Conservation (phyloP, 768 basidiomycete species). For the Lentinus tigrinus region DNA sequence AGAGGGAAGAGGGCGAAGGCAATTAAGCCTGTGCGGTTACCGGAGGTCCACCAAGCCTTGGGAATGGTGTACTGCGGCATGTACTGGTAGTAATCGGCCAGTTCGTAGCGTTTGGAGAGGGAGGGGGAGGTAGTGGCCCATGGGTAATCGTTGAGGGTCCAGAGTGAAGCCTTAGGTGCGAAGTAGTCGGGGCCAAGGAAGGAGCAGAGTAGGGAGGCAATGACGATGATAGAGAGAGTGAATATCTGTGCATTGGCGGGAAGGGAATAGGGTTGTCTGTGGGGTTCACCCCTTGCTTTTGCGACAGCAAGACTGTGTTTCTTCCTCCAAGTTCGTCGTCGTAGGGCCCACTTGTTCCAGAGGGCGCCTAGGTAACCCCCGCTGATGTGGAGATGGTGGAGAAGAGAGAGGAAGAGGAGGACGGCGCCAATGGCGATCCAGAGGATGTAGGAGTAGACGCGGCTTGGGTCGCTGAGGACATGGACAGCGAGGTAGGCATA, state of each 20-base stretch:
- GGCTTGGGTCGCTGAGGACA: slow-evolving; percentile 48
- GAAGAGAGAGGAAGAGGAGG: slow-evolving; percentile 38
- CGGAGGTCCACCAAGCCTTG: slow-evolving; percentile 72
- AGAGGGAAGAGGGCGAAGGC: slow-evolving; percentile 73
- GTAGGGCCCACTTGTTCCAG: slow-evolving; percentile 59
- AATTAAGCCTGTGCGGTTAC: slow-evolving; percentile 64
- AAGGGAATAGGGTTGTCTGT: slow-evolving; percentile 44
- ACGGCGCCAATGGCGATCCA: slow-evolving; percentile 53
- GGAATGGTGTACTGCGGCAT: slow-evolving; percentile 58
- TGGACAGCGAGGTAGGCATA: slow-evolving; percentile 58
- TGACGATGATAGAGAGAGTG: slow-evolving; percentile 42
- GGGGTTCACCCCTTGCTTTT: slow-evolving; percentile 31
- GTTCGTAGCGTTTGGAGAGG: slow-evolving; percentile 23
- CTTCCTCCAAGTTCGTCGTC: slow-evolving; percentile 58
- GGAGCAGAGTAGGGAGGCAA: slow-evolving; percentile 43
- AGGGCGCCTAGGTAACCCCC: slow-evolving; percentile 46
- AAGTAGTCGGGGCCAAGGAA: slow-evolving; percentile 73
- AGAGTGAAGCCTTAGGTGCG: slow-evolving; percentile 45
- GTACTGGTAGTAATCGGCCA: slow-evolving; percentile 35
- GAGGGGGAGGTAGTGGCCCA: slow-evolving; percentile 31
- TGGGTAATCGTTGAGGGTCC: slow-evolving; percentile 25
- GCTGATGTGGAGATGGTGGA: slow-evolving; percentile 43
- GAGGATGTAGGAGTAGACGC: slow-evolving; percentile 56
- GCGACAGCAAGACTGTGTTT: slow-evolving; percentile 39
- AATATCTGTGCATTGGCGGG: slow-evolving; percentile 68